Evolutionary conservation across 1,139 yeast genomes (phyloP).

Genomic region (Martiniozyma asiatica): DNA sequence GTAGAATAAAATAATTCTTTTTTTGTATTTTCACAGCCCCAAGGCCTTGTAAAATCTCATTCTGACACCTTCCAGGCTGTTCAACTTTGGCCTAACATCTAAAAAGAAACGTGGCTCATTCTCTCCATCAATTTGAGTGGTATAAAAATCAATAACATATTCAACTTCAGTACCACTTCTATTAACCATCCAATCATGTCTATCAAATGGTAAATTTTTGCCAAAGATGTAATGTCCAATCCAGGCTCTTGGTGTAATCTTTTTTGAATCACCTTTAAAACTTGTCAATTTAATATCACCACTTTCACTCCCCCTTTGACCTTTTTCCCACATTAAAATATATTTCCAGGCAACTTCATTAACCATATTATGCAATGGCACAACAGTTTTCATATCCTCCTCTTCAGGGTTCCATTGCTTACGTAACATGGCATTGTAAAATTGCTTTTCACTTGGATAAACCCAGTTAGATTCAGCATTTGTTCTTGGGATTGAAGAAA

Average conservation of each 20-base stretch:
- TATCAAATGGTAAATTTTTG: conserved; percentile 72
- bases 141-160: conserved; percentile 87
- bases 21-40: conserved; percentile 28
- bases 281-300: conserved; percentile 80
- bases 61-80: conserved; percentile 67
- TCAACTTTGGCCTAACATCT: conserved; percentile 87
- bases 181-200: conserved; percentile 93
- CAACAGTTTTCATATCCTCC: conserved; percentile 77
- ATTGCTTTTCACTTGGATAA: conserved; percentile 91
- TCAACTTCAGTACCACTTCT: conserved; percentile 78
- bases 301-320: conserved; percentile 51
- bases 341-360: conserved; percentile 90
- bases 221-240: conserved; percentile 52
- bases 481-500: conserved; percentile 80
- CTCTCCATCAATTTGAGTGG: conserved; percentile 19
- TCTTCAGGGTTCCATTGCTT: conserved; percentile 81
- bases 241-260: conserved; percentile 84
- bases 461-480: conserved; percentile 63
- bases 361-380: conserved; percentile 88
- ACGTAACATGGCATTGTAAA: conserved; percentile 86
- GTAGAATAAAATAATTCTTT: conserved; percentile 3
- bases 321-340: conserved; percentile 71
- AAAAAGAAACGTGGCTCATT: conserved; percentile 54
- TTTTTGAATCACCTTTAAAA: conserved; percentile 80
- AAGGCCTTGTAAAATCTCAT: conserved; percentile 51